Conservation (phyloP, 495 filamentous ascomycete genomes). For the Podospora anserina region DNA sequence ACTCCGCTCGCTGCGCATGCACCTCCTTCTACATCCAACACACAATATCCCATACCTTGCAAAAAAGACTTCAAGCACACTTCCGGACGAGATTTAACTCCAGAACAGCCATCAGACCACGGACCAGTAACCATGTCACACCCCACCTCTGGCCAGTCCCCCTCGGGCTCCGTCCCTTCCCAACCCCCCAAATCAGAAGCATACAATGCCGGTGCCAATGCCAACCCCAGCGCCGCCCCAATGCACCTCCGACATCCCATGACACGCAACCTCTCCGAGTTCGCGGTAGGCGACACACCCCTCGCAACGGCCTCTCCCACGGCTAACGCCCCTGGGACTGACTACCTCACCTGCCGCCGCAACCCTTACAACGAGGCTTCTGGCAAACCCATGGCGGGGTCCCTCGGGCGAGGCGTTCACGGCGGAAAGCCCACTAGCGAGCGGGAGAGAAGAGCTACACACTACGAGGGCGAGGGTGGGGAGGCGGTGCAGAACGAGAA, state of each 20-base stretch:
- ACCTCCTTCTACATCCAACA: not conserved
- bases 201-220: constrained; percentile 29
- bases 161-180: constrained; percentile 36
- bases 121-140: constrained; percentile 9
- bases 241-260: constrained; percentile 44
- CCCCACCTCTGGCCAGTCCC: constrained; percentile 28
- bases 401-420: constrained; percentile 34
- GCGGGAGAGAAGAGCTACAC: constrained; percentile 17
- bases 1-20: not conserved
- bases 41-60: not conserved
- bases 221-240: not conserved
- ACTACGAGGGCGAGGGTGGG: constrained; percentile 3
- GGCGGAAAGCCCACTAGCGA: constrained; percentile 31
- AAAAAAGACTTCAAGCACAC: not conserved
- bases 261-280: constrained; percentile 48
- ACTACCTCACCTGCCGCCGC: constrained; percentile 30
- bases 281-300: constrained; percentile 34
- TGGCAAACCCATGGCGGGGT: constrained; percentile 21
- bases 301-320: constrained; percentile 7
- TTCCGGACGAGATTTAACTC: not conserved
- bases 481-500: constrained; percentile 31
- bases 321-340: constrained; percentile 19
- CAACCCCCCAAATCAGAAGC: constrained; percentile 54
- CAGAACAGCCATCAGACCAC: not conserved
- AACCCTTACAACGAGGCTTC: constrained; percentile 14